A percentile compares a stretch with the other conserved stretches of the same genome.
Conservation (phyloP, 352 stramenopile genomes). For the Phytophthora constricta region DNA sequence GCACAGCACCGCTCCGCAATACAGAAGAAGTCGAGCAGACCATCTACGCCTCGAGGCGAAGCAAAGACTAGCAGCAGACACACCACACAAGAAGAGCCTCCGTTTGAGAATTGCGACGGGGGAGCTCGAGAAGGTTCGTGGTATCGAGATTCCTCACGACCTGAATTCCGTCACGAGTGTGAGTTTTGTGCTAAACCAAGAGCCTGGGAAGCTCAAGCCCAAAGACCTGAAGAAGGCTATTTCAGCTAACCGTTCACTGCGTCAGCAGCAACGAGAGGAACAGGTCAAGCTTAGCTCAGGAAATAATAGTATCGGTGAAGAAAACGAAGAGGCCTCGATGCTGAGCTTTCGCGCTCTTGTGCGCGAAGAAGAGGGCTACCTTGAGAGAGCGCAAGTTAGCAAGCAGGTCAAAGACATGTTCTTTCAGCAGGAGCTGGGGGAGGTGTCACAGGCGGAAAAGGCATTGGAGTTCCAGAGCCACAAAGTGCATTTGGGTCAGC, state of each 20-base stretch:
- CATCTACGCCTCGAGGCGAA: slow-evolving; percentile 2
- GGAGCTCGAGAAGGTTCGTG: slow-evolving; percentile 49
- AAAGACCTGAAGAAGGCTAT: slow-evolving; percentile 92
- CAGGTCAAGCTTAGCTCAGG: slow-evolving; percentile 49
- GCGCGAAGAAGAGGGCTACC: slow-evolving; percentile 51
- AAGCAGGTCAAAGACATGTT: slow-evolving; percentile 75
- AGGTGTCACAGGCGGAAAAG: slow-evolving; percentile 76
- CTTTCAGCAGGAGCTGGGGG: slow-evolving; percentile 83
- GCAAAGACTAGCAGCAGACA: slow-evolving; percentile 9
- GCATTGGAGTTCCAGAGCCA: slow-evolving; percentile 89
- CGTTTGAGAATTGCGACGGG: slow-evolving; percentile 7
- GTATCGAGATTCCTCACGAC: slow-evolving; percentile 70
- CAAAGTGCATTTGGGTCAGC: slow-evolving; percentile 65
- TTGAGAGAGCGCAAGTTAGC: slow-evolving; percentile 46
- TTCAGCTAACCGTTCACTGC: slow-evolving; percentile 71
- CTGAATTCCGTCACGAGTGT: slow-evolving; percentile 69
- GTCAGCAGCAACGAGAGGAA: slow-evolving; percentile 69
- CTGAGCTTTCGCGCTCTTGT: slow-evolving; percentile 66
- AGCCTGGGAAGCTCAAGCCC: slow-evolving; percentile 88
- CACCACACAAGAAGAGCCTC: slow-evolving; percentile 11
- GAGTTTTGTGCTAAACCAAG: slow-evolving; percentile 90
- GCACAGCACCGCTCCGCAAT: neutral
- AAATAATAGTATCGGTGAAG: slow-evolving; percentile 6
- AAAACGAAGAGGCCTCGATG: slow-evolving; percentile 20
- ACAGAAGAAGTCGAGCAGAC: slow-evolving; percentile 12